A percentile compares a stretch with the other conserved stretches of the same genome.
Evolutionary conservation across 2,329 filamentous ascomycete genomes (phyloP).

Genomic region (Colletotrichum spinosum): DNA sequence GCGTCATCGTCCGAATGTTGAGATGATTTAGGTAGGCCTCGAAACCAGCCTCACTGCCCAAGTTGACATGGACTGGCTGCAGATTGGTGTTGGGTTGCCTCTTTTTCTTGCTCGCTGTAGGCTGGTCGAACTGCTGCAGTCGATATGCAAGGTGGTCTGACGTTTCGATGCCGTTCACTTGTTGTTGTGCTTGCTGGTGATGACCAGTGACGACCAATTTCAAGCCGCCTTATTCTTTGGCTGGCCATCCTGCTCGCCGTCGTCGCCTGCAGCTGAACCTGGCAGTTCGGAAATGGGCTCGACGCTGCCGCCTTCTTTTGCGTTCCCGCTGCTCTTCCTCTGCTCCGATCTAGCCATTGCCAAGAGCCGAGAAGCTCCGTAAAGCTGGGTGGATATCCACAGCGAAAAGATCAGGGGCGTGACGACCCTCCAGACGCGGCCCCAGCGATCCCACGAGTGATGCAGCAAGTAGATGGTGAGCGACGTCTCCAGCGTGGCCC

Average conservation of each 20-base stretch:
- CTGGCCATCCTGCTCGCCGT: background rate
- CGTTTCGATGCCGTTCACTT: too few species aligned
- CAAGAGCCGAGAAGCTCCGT: slow-evolving; percentile 31
- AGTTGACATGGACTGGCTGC: too few species aligned
- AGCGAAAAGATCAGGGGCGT: slow-evolving; percentile 34
- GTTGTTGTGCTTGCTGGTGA: too few species aligned
- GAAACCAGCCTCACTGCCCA: too few species aligned
- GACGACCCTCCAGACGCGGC: slow-evolving; percentile 28
- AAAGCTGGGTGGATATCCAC: slow-evolving; percentile 37
- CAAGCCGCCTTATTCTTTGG: slow-evolving; percentile 16
- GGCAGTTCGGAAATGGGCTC: slow-evolving; percentile 23
- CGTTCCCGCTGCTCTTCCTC: background rate
- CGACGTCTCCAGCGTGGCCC: slow-evolving; percentile 20
- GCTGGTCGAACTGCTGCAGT: too few species aligned
- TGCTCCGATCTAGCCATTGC: slow-evolving; percentile 29
- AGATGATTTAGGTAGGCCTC: too few species aligned
- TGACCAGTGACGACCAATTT: background rate
- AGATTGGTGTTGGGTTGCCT: too few species aligned
- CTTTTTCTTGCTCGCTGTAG: too few species aligned
- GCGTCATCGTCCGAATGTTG: too few species aligned
- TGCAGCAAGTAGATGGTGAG: slow-evolving; percentile 36
- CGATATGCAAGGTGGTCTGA: too few species aligned
- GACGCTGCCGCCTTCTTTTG: background rate
- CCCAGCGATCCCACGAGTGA: slow-evolving; percentile 36
- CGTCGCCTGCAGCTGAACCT: background rate